Base-by-base conservation (phyloP, 768 basidiomycete species). In the Galerina marginata region DNA sequence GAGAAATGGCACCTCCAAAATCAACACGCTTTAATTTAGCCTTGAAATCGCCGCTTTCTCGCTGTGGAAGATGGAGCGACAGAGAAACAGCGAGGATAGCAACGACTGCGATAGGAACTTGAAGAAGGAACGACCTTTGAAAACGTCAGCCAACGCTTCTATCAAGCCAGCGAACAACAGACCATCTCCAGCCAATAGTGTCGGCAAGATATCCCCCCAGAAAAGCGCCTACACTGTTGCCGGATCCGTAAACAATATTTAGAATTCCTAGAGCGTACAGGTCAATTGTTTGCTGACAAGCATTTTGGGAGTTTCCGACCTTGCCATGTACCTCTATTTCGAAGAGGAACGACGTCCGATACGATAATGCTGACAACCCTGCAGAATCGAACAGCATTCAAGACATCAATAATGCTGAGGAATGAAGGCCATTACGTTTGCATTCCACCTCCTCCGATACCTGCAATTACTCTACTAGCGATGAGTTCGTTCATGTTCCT, bases 291-390 rank as follows among this genome's bases (percentile, higher is more conserved):
- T 3, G 11, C 25, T 33, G 4, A 26, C 20, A 25, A 36, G 15
- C 6, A 39, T 9, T 36, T 9, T 11, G 36, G 20, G 20, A 29
- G 9, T 6, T 29, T 7, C 44, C 40, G 42, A 80, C 86, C 88
- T 82, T 89, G 88, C 83, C 86, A 88, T n/a, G 86, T 88, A 23
- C 89, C 89, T 52, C 88, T 77, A 23, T 79, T 79, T 2, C 87
- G 79, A 47, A 89, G 75, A 0, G 88, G 86, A 1, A 88, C 83
- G 15, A 89, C 75, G 62, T 89, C 89, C 3, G 86, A 87, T 72
- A 89, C 80, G 39, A 89, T 82, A 56, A 90, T 89, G 55, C 83
- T 85, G 14, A 83, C 83, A 29, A 89, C 74, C 2, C 86, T 88
- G 46, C 36, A 12, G 15, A 52, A 1, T 33, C 29, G 25, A 47